These are phyloP conservation scores for Cymbopogon citratus DNA, from an alignment of 176 grass and related monocot genomes.

Conservation along the genomic window DNA sequence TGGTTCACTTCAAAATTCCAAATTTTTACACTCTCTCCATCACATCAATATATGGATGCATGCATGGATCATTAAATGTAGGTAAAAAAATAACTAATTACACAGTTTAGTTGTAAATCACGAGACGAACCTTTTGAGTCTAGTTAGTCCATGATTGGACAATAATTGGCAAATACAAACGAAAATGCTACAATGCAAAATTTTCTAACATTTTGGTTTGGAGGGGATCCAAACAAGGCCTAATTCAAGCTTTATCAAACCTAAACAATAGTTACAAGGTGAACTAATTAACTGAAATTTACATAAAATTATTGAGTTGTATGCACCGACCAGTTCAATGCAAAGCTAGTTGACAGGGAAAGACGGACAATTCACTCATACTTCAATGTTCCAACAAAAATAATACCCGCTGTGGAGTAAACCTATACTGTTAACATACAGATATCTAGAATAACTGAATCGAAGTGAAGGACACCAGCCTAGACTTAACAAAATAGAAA, in stretches of 20 bases:
- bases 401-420: background rate
- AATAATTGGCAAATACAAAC: too few relatives aligned
- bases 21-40: too few relatives aligned
- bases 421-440: background rate
- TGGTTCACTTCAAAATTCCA: too few relatives aligned
- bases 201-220: too few relatives aligned
- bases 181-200: too few relatives aligned
- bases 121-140: too few relatives aligned
- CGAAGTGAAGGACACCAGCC: background rate
- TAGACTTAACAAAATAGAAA: slow-evolving; percentile 2
- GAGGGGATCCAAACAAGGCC: too few relatives aligned
- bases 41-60: too few relatives aligned
- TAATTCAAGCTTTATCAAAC: slow-evolving; percentile 14
- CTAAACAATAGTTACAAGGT: background rate
- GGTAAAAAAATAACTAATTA: too few relatives aligned
- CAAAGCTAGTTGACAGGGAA: background rate
- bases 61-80: too few relatives aligned
- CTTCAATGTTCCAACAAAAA: background rate
- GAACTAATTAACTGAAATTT: background rate
- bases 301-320: background rate
- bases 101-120: too few relatives aligned
- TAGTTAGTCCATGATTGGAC: too few relatives aligned
- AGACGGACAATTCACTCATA: background rate
- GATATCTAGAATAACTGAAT: background rate
- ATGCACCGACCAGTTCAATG: background rate